Evolutionary conservation across 202 grass and related monocot genomes (phyloP), one percentile per base, ranked within the genome.

Genomic region (Digitaria exilis): DNA sequence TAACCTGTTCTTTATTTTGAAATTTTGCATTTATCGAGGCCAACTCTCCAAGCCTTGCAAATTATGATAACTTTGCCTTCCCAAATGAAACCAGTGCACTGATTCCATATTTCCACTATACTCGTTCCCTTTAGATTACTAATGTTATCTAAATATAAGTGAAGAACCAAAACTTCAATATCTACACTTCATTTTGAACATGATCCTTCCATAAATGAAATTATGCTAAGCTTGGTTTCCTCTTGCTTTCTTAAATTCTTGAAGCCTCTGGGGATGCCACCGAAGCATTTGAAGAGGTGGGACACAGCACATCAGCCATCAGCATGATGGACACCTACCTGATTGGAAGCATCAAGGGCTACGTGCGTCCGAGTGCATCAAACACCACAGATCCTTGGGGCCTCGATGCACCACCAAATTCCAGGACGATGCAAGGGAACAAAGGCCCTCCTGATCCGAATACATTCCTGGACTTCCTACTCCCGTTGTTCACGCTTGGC

Each of bases 251-350:
- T 24, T 80, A 10, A 48, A 65, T 58, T 50, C 32, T 31, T 85
- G 62, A 88, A 98, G 95, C 87, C 65, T 91, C 84, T 44, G 89
- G 90, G 80, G 95, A 98, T 80, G 95, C 95, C 51, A 95, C 88
- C 0, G 84, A 89, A 58, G 78, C 78, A 73, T 97, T 97, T 82
- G 92, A 97, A 71, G 92, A 94, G 70, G 90, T 94, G 52, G 95
- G 92, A 1, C 95, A 97, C 88, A 97, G 92, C 82, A 83, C 88
- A 18, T 86, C 88, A 55, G 92, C 95, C 74, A 42, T 84, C 32
- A 87, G 88, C 80, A 89, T 90, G 90, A 95, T 98, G 95, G 81
- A 87, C 84, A 83, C 50, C 75, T 98, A 91, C 51, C 49, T 88
- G 30, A 93, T 95, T 0, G 95, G 95, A 71, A 71, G 82, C 52